Percentiles rank a stretch among this genome's conserved stretches.
These are phyloP conservation scores for Vitis labrusca DNA, from an alignment of 164 flowering plant genomes.

Conservation along the genomic window DNA sequence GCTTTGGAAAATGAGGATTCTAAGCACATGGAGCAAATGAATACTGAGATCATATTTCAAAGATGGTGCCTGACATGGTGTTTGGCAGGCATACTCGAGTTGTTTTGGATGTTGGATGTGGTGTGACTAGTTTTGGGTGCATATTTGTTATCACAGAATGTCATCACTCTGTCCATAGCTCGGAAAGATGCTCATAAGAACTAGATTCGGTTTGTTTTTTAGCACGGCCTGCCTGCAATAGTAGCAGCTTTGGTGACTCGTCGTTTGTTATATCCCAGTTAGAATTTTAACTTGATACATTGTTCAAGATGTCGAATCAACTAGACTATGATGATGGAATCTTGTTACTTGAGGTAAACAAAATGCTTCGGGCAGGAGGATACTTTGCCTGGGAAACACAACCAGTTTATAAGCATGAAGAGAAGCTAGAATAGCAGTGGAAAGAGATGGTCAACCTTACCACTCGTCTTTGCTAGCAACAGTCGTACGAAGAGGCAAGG, in stretches of 20 bases:
- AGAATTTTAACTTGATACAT: conserved; percentile 81
- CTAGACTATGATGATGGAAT: conserved; percentile 69
- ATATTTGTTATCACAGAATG: conserved; percentile 59
- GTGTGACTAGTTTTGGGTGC: conserved; percentile 89
- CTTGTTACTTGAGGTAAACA: conserved; percentile 81
- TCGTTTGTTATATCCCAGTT: conserved; percentile 69
- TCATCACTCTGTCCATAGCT: conserved; percentile 67
- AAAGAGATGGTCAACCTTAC: conserved; percentile 31
- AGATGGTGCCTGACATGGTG: conserved; percentile 75
- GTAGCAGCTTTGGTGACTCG: conserved; percentile 54
- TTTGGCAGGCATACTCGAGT: conserved; percentile 58
- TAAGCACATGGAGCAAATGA: no score
- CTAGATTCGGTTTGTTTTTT: conserved; percentile 79
- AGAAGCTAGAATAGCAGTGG: conserved; percentile 70
- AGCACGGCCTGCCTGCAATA: conserved; percentile 87
- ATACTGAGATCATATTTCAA: no score
- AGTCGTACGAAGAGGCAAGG: no score
- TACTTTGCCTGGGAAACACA: conserved; percentile 95
- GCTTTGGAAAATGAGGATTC: no score
- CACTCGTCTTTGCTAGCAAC: no score
- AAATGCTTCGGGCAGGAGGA: conserved; percentile 85
- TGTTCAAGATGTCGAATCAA: conserved; percentile 78
- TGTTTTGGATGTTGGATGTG: conserved; percentile 75
- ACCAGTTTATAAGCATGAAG: conserved; percentile 86
- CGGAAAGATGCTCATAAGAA: conserved; percentile 83